A percentile compares a stretch with the other conserved stretches of the same genome.
These are phyloP conservation scores for Colletotrichum euphorbiae DNA, from an alignment of 2,329 filamentous ascomycete genomes.

Conservation along the genomic window DNA sequence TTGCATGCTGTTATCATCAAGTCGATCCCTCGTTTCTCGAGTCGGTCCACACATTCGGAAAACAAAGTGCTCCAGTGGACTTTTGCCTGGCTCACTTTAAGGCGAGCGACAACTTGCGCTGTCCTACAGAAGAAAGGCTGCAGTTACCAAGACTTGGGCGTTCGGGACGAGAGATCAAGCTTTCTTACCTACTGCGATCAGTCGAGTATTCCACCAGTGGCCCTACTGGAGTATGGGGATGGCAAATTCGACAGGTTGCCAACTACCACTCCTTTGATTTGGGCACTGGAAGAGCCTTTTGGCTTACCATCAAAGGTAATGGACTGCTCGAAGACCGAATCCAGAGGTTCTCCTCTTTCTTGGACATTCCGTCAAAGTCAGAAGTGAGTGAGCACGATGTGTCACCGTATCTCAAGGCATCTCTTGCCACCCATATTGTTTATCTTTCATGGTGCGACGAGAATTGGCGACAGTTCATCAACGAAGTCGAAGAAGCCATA, in stretches of 20 bases:
- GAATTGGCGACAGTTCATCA: slow-evolving; percentile 16
- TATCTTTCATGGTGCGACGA: slow-evolving; percentile 22
- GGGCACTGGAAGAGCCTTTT: not conserved
- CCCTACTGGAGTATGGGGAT: not conserved
- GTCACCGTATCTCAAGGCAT: not conserved
- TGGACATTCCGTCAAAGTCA: not conserved
- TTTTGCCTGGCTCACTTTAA: no score
- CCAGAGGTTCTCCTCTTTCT: not conserved
- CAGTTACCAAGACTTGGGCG: no score
- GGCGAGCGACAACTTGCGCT: no score
- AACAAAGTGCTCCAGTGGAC: not conserved
- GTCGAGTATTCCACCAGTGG: not conserved
- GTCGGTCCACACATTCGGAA: not conserved
- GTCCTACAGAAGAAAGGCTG: no score
- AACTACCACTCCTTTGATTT: slow-evolving; percentile 16
- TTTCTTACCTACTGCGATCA: slow-evolving; percentile 18
- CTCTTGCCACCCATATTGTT: slow-evolving; percentile 2
- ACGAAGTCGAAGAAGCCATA: not conserved
- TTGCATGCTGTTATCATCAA: not conserved
- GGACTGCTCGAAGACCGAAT: not conserved
- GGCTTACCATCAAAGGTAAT: slow-evolving; percentile 18
- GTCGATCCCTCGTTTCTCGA: not conserved
- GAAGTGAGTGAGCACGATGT: not conserved
- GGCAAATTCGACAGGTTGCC: slow-evolving; percentile 6
- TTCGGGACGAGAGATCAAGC: not conserved